Conservation (phyloP, 306 rosid genomes). For the Rubus idaeus region DNA sequence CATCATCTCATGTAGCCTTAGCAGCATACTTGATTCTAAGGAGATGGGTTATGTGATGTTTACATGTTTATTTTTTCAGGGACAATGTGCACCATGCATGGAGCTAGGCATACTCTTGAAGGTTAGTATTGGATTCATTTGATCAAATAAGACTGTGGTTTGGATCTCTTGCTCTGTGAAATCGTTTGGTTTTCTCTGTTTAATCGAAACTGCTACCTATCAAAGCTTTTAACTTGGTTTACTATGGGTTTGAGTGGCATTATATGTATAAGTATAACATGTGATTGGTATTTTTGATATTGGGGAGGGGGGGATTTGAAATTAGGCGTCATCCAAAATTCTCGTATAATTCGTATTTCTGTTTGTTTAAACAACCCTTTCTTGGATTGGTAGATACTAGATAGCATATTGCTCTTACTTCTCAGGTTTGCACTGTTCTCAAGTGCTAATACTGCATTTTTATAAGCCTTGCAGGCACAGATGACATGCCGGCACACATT, state of each 20-base stretch:
- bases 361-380: too few species aligned
- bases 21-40: background rate
- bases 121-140: constrained; percentile 43
- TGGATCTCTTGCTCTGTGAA: background rate
- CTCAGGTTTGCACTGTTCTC: background rate
- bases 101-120: constrained; percentile 85
- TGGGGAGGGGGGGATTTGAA: background rate
- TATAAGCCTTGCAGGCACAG: constrained; percentile 63
- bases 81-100: constrained; percentile 90
- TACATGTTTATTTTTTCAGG: constrained; percentile 44
- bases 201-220: background rate
- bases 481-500: constrained; percentile 98
- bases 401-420: background rate
- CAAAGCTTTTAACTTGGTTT: background rate
- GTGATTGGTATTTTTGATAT: background rate
- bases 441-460: constrained; percentile 17
- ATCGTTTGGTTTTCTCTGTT: background rate
- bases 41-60: background rate
- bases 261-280: background rate
- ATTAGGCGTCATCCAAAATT: too few species aligned
- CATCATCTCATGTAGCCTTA: background rate
- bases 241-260: background rate
- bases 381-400: too few species aligned
- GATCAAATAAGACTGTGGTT: background rate
- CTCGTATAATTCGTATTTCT: too few species aligned